These are phyloP conservation scores for Ulota crispa DNA, from an alignment of 225 moss, liverwort and hornwort species.

Conservation along the genomic window DNA sequence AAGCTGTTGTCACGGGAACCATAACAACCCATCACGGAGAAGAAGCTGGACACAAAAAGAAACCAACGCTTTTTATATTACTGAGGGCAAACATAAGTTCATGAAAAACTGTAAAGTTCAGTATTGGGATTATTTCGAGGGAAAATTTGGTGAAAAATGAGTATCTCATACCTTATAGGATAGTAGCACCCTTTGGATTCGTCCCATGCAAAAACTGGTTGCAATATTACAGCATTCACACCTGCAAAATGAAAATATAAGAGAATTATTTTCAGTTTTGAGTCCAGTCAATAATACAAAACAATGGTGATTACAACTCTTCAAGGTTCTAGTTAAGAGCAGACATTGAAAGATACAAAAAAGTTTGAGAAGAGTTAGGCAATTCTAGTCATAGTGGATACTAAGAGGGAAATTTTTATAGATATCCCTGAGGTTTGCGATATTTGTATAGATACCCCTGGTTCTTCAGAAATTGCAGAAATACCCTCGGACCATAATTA, in stretches of 20 bases:
- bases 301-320: background rate
- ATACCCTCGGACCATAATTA: too few relatives aligned
- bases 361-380: background rate
- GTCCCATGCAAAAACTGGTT: slow-evolving; percentile 74
- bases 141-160: too few relatives aligned
- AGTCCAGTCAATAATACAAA: background rate
- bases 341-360: background rate
- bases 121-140: background rate
- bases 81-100: background rate
- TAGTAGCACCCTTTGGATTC: slow-evolving; percentile 54
- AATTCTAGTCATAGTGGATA: background rate
- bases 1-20: slow-evolving; percentile 59
- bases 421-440: too few relatives aligned
- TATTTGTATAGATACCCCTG: too few relatives aligned
- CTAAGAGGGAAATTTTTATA: too few relatives aligned
- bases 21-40: slow-evolving; percentile 72
- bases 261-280: background rate
- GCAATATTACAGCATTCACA: slow-evolving; percentile 77
- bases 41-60: slow-evolving; percentile 52
- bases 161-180: slow-evolving; percentile 57
- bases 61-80: background rate
- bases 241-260: slow-evolving; percentile 44
- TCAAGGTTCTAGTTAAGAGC: background rate
- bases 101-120: too few relatives aligned
- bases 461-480: too few relatives aligned